Percentiles rank a stretch among this genome's conserved stretches.
These are phyloP conservation scores for Daphne laureola DNA, from an alignment of 441 rosid genomes.

Conservation along the genomic window DNA sequence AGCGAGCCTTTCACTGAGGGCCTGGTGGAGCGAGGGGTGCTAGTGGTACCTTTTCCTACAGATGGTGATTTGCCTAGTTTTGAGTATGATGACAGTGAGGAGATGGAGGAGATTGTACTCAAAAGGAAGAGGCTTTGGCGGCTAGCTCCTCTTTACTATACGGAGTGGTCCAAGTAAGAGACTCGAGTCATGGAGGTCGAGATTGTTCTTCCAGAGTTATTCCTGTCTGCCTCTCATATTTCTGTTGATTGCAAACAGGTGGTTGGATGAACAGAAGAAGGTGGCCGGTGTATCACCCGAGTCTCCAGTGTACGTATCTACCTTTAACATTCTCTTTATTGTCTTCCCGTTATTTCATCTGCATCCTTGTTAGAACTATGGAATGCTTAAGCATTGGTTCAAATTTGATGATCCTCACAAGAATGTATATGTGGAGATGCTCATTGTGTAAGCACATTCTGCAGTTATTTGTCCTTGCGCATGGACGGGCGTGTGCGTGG, in stretches of 20 bases:
- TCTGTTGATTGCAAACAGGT: conserved; percentile 34
- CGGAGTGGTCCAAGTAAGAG: conserved; percentile 81
- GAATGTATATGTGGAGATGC: not conserved
- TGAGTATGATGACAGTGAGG: conserved; percentile 57
- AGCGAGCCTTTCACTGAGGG: conserved; percentile 68
- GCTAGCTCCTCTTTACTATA: conserved; percentile 39
- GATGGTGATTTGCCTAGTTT: conserved; percentile 57
- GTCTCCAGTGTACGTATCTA: conserved; percentile 73
- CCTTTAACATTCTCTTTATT: not conserved
- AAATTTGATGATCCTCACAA: not conserved
- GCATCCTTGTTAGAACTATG: not conserved
- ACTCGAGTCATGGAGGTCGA: not conserved
- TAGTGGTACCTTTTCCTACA: conserved; percentile 70
- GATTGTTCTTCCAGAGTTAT: not conserved
- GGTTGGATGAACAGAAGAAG: conserved; percentile 87
- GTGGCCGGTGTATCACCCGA: conserved; percentile 64
- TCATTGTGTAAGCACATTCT: conserved; percentile 10
- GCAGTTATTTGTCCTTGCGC: conserved; percentile 74
- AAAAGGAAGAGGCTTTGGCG: conserved; percentile 74
- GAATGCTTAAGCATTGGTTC: not conserved
- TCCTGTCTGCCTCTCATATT: conserved; percentile 5
- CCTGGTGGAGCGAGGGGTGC: conserved; percentile 83
- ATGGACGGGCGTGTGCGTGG: conserved; percentile 92
- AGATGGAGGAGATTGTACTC: conserved; percentile 37
- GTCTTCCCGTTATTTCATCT: not conserved